Percentiles rank a stretch among this genome's conserved stretches.
Conservation (phyloP, 148 eudicot genomes). For the Rhododendron molle region DNA sequence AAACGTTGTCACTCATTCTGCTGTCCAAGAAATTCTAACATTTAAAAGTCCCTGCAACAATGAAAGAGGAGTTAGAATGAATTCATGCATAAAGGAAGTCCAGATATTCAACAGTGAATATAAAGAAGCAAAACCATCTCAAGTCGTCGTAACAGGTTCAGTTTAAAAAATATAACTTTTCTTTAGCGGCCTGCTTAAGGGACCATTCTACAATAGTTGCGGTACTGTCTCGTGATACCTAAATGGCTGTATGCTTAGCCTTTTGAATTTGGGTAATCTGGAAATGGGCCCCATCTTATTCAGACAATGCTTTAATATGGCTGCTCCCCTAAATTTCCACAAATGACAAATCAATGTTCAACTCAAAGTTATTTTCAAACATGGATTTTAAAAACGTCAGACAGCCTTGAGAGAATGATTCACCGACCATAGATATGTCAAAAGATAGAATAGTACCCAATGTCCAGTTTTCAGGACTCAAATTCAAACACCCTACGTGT, state of each 20-base stretch:
- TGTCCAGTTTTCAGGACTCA: conserved; percentile 5
- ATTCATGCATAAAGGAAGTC: background rate
- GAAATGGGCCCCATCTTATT: background rate
- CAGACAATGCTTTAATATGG: background rate
- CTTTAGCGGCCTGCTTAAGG: background rate
- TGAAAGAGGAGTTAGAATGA: background rate
- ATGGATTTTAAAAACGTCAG: background rate
- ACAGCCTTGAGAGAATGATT: background rate
- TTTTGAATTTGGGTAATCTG: background rate
- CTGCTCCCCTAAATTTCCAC: background rate
- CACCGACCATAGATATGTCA: background rate
- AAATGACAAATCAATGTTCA: background rate
- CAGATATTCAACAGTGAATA: background rate
- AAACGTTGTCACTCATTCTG: conserved; percentile 70
- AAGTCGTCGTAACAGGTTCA: background rate
- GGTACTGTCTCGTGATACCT: background rate
- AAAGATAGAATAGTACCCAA: background rate
- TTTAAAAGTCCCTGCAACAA: conserved; percentile 16
- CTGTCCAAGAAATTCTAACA: conserved; percentile 13
- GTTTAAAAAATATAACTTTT: background rate
- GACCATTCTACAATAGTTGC: background rate
- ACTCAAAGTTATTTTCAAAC: background rate
- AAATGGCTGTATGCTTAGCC: background rate
- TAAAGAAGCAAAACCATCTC: conserved; percentile 2
- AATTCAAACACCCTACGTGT: background rate